phyloP scores from a whole-genome alignment of 805 yeast genomes.

The Candida pseudofarinosa region DNA sequence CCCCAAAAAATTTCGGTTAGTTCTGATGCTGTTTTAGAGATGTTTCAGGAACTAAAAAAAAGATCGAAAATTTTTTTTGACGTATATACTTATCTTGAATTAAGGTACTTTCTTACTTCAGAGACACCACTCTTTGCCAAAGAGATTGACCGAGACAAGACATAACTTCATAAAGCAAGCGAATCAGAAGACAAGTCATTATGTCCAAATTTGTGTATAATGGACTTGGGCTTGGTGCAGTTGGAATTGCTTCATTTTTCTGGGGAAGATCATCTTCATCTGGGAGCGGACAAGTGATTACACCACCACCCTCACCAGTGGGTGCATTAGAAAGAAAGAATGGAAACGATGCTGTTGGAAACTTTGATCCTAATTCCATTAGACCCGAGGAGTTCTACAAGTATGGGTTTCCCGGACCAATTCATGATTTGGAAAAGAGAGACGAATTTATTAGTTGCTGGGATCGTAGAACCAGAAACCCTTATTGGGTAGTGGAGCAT shows the following conservation, averaged over 20 bases:
- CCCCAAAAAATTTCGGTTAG: too few species aligned
- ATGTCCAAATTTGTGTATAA: conserved; percentile 28
- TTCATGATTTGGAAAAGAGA: conserved; percentile 73
- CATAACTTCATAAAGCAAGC: too few species aligned
- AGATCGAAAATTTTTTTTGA: not conserved
- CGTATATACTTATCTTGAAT: too few species aligned
- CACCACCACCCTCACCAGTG: conserved; percentile 6
- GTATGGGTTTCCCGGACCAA: conserved; percentile 94
- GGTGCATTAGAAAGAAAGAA: not conserved
- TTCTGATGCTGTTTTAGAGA: too few species aligned
- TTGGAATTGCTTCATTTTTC: conserved; percentile 38
- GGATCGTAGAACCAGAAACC: conserved; percentile 80
- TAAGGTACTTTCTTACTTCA: too few species aligned
- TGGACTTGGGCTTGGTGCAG: conserved; percentile 32
- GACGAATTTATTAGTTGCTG: conserved; percentile 81
- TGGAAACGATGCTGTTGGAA: conserved; percentile 4
- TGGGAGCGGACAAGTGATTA: conserved; percentile 5
- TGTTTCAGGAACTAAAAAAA: not conserved
- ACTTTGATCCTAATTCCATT: conserved; percentile 36
- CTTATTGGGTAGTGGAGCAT: conserved; percentile 88
- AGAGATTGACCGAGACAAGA: too few species aligned
- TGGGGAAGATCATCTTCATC: conserved; percentile 33
- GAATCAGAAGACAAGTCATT: not conserved
- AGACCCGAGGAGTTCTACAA: conserved; percentile 80
- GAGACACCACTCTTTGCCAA: too few species aligned